Evolutionary conservation across 1,284 basidiomycete genomes (phyloP), one percentile per base, ranked within the genome.

Genomic region (Irpex sp.): DNA sequence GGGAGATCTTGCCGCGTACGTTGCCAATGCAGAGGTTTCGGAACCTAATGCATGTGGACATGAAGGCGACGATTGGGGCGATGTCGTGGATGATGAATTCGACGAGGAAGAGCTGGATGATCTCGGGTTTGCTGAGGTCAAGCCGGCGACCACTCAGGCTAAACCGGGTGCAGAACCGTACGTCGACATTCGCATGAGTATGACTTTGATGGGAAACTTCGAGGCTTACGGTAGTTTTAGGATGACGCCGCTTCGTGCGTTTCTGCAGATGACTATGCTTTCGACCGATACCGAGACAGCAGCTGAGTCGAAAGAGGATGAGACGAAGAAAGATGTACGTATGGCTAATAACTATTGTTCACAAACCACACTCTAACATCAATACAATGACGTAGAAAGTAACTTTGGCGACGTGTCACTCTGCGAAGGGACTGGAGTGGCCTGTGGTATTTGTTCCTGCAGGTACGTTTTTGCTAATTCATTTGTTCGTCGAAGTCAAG

Each of bases 351-450:
- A 17, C 36, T 68, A 47, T 11, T 47, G 44, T 47, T 2, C 26
- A 26, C 26, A 26, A 4, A 26, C 26, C 4, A 26, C 26, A 26
- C 2, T 26, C 26, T 26, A 26, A 26, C 26, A 4, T 26, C 26
- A 26, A 26, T 3, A 4, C 4, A 26, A 26, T 4, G 26, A 4
- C 4, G 26, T 47, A 90, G 86, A 93, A 89, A 82, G 94, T 97
- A 4, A 94, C 91, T 0, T 87, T 97, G 52, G 85, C 91, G 0
- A 97, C 94, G 0, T 93, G 93, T 58, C 95, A 97, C 76, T 86
- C 93, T 8, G 93, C 94, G 0, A 97, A 97, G 75, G 94, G 94
- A 0, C 80, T 97, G 5, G 94, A 97, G 74, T 97, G 94, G 93
- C 93, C 93, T 0, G 91, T 93, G 4, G 91, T 94, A 0, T 87